Base-by-base conservation (phyloP, 768 basidiomycete species). In the Infundibulicybe gibba region DNA sequence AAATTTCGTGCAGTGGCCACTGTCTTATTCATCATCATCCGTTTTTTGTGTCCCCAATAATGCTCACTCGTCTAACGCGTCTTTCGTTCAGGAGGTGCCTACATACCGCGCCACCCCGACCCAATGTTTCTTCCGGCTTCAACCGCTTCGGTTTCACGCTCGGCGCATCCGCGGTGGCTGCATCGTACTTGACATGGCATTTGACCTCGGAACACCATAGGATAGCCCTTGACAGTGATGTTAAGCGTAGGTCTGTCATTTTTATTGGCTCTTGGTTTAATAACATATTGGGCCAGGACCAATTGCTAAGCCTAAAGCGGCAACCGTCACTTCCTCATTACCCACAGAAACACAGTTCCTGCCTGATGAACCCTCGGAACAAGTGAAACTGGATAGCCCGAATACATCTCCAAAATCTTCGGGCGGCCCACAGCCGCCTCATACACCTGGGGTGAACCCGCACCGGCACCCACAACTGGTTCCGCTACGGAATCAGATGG, bases 21-120 rank as follows among this genome's bases (percentile, higher is more conserved):
- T n/a, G n/a, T n/a, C 25, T 25, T 8, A 25, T 25, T 25, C 25
- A 25, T 25, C 25, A 25, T 25, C 25, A 25, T 25, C 25, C 25
- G 3, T 25, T 38, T 38, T 38, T 38, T 14, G 35, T 33, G 32
- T 41, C n/a, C 17, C 47, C 44, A 43, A 41, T 19, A 12, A 85
- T 84, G 82, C 71, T 85, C 56, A 66, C 76, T 52, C 71, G 75
- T 50, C 62, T 81, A 14, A 65, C 77, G 55, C 77, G 73, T 66
- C 64, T 77, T 45, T 70, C 80, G 16, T 61, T 83, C 6, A 74
- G 75, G 49, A 69, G 80, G 59, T 70, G 71, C 45, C 38, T 85
- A 14, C 78, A 83, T 54, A 79, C 82, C 52, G 45, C 58, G 5
- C 43, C 53, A 12, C 56, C 60, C 32, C 63, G 44, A 46, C 6